Percentiles rank a stretch among this genome's conserved stretches.
Evolutionary conservation across 306 rosid species (phyloP).

Genomic region (Arachis hypogaea): DNA sequence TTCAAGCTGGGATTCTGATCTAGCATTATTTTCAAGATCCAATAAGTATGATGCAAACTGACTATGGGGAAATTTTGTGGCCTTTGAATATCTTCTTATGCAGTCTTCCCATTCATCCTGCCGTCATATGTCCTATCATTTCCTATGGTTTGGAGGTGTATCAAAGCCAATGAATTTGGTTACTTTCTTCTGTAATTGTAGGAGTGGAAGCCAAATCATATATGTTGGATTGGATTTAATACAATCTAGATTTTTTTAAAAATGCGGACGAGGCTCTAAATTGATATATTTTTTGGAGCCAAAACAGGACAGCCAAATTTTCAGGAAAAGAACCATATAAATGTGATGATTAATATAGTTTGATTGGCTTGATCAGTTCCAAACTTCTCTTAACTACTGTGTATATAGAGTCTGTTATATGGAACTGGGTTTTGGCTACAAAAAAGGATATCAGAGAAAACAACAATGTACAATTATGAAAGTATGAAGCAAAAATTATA

Average conservation of each 20-base stretch:
- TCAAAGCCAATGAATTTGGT: background rate
- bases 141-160: background rate
- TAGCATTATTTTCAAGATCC: constrained; percentile 1
- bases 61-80: background rate
- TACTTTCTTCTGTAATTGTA: background rate
- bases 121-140: constrained; percentile 18
- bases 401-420: background rate
- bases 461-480: background rate
- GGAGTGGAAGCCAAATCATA: background rate
- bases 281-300: background rate
- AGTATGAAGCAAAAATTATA: background rate
- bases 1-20: constrained; percentile 12
- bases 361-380: constrained; percentile 8
- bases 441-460: constrained; percentile 4
- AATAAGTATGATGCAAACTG: background rate
- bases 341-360: background rate
- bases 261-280: background rate
- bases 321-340: background rate
- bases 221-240: background rate
- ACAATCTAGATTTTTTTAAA: background rate
- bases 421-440: constrained; percentile 14
- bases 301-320: background rate
- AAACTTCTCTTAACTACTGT: background rate
- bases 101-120: background rate
- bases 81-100: constrained; percentile 24